Evolutionary conservation across 257 asterid species (phyloP), one percentile per base, ranked within the genome.

Genomic region (Rhazya stricta): DNA sequence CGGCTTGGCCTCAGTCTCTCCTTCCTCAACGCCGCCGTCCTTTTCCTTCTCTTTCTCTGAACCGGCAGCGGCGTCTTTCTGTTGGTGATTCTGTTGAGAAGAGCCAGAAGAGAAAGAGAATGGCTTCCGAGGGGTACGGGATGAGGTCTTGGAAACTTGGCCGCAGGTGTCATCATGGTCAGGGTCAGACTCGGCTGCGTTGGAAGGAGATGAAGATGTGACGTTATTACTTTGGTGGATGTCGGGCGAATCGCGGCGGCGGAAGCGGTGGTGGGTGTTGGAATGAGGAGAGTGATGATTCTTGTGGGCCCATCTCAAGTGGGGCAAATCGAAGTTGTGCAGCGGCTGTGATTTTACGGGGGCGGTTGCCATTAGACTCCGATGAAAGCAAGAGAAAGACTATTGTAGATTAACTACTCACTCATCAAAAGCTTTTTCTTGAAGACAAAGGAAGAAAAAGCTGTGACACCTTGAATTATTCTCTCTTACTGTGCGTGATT

Each of bases 291-390:
- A 34, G 53, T 74, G 77, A 67, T 88, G 77, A 67, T 67, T 85
- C 77, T 88, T 89, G 84, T 86, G 91, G 75, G 90, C 91, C 97
- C 97, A 92, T 81, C 81, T 84, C 71, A 92, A 86, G 67, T 78
- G 84, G 81, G 96, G 81, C 56, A 92, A 32, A 32, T 92, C 82
- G 82, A 92, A 92, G 87, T 92, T 89, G 87, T 90, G 97, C 67
- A 92, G 84, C 61, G 96, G 93, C 73, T 90, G 93, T 30, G 96
- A 85, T 78, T 89, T 92, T 72, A 79, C 76, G 39, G 97, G 95
- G 60, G 90, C 90, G n/a, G 90, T 83, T 73, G 91, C 96, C 96
- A 90, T 92, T 78, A 67, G 71, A 78, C 66, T 58, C 75, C 4
- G 27, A 30, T 32, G 42, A 16, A 30, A 62, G 10, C 18, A 12